Evolutionary conservation across 1,284 basidiomycete genomes (phyloP), one percentile per base, ranked within the genome.

Genomic region (Omphalotus olearius): DNA sequence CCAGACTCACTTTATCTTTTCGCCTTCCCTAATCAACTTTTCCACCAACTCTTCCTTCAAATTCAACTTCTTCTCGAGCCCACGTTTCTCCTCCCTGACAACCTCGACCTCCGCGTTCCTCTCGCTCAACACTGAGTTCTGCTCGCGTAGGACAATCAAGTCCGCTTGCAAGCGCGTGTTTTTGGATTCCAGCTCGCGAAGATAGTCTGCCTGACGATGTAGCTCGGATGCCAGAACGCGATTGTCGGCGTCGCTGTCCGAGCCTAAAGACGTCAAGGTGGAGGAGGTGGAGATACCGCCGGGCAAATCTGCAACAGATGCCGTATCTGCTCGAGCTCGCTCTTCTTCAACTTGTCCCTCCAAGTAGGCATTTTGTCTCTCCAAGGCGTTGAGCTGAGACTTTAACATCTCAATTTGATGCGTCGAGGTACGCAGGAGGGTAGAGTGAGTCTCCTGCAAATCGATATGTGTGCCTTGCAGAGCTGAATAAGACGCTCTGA

Each of bases 161-260:
- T 90, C 85, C 0, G 72, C 62, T 6, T 62, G 73, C 47, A 88
- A 67, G 56, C 74, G 79, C 2, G 75, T 67, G 55, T 91, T 91
- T 5, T 73, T 72, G n/a, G 70, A 66, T 63, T 91, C 88, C 0
- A 91, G 71, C 1, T 72, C 72, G 0, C 79, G 76, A 44, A 86
- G 66, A 57, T 89, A 81, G 4, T 71, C 64, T 0, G 81, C 76
- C 56, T 87, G 85, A 1, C 79, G 76, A 35, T 80, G 73, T 0
- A 89, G 70, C 53, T 89, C 85, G 13, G 45, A 38, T 79, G 68
- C 4, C 87, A 72, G 13, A 87, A 70, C 0, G 61, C 61, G 76
- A 79, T 81, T 55, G 26, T 82, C 79, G 1, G 57, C 55, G 13
- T 55, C 58, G 49, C 52, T 42, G 47, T 56, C 45, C 30, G 55